A percentile compares a stretch with the other conserved stretches of the same genome.
These are phyloP conservation scores for Cryptococcus hybrid DNA, from an alignment of 1,284 basidiomycete species.

Conservation along the genomic window DNA sequence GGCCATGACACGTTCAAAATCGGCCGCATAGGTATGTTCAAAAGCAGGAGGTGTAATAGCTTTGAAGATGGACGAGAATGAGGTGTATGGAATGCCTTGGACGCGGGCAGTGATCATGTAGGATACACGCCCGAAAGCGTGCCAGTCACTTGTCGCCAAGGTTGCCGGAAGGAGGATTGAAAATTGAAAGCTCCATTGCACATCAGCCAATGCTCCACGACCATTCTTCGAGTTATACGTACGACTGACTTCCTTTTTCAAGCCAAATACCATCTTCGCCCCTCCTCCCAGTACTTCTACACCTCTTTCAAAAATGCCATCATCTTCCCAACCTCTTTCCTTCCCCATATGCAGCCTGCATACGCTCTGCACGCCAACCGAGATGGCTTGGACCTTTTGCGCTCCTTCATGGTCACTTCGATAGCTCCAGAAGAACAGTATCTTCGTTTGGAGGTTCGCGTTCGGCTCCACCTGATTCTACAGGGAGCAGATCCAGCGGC, in stretches of 20 bases:
- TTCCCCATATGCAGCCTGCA: constrained; percentile 34
- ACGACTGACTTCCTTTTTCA: constrained; percentile 40
- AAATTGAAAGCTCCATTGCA: constrained; percentile 28
- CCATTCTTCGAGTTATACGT: constrained; percentile 4
- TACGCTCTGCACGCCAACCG: constrained; percentile 42
- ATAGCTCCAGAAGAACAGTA: constrained; percentile 45
- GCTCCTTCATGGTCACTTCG: constrained; percentile 47
- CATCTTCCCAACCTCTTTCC: constrained; percentile 41
- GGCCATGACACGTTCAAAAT: constrained; percentile 38
- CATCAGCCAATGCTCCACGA: too few species aligned
- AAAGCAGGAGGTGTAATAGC: neutral
- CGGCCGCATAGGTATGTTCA: constrained; percentile 26
- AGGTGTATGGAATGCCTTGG: constrained; percentile 14
- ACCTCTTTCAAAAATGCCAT: constrained; percentile 45
- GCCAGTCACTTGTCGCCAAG: constrained; percentile 32
- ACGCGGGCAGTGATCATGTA: constrained; percentile 36
- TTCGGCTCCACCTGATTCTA: constrained; percentile 20
- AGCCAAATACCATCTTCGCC: constrained; percentile 43
- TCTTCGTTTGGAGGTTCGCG: constrained; percentile 43
- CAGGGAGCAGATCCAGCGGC: constrained; percentile 30
- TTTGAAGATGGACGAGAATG: constrained; percentile 14
- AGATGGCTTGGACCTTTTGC: constrained; percentile 39
- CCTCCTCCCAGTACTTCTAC: constrained; percentile 37
- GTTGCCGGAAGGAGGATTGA: constrained; percentile 37
- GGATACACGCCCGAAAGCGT: constrained; percentile 29